Conservation (phyloP, 2,329 filamentous ascomycete genomes). For the Zasmidium citrigriseum region DNA sequence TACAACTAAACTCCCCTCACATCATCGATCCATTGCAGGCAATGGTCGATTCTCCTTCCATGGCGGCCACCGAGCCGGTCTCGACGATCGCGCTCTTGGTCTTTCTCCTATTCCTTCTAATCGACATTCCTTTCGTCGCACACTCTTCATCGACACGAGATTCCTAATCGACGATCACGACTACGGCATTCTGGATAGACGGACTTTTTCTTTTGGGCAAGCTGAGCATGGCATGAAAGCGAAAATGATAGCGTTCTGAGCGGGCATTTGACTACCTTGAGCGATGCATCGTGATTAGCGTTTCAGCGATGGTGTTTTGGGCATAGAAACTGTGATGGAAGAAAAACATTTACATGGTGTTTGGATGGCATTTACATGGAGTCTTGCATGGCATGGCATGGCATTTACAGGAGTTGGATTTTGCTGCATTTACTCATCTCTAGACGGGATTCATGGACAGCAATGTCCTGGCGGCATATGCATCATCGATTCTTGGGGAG, state of each 20-base stretch:
- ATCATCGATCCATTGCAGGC: constrained; percentile 11
- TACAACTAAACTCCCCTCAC: constrained; percentile 15
- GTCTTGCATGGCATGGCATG: neutral
- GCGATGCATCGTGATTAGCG: constrained; percentile 1
- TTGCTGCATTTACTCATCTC: neutral
- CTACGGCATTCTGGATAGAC: neutral
- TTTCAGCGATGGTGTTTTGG: no score
- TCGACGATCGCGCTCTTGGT: constrained; percentile 8
- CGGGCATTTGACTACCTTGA: neutral
- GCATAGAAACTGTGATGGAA: no score
- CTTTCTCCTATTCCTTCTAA: constrained; percentile 7
- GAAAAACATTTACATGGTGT: neutral
- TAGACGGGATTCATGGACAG: constrained; percentile 1
- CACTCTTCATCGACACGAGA: constrained; percentile 1
- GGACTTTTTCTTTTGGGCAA: neutral
- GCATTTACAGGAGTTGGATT: constrained; percentile 15
- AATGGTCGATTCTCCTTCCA: constrained; percentile 7
- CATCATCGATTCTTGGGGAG: no score
- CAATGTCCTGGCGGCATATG: constrained; percentile 1
- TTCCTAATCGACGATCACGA: neutral
- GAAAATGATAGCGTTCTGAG: neutral
- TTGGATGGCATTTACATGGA: neutral
- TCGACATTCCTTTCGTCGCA: constrained; percentile 3
- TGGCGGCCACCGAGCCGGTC: constrained; percentile 16
- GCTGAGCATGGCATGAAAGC: neutral